These are phyloP conservation scores for Myriosclerotinia curreyana DNA, from an alignment of 2,329 filamentous ascomycete species.

Conservation along the genomic window DNA sequence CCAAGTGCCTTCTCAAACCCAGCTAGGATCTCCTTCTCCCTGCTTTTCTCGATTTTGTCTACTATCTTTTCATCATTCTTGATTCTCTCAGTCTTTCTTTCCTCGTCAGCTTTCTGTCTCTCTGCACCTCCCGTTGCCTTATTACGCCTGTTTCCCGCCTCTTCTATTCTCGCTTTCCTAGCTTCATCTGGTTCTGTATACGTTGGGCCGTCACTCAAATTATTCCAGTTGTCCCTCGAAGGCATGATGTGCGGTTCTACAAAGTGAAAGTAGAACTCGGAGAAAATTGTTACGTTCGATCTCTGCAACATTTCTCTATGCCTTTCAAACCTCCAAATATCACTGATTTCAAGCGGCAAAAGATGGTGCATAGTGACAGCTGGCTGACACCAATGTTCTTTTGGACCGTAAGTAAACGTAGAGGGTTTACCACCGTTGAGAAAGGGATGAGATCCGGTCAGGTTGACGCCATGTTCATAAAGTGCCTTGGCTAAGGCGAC, in stretches of 20 bases:
- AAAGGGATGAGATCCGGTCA: constrained; percentile 50
- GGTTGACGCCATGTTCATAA: constrained; percentile 46
- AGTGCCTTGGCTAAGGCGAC: constrained; percentile 48
- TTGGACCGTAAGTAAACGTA: constrained; percentile 41
- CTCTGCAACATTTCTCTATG: constrained; percentile 26
- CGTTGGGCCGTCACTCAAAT: constrained; percentile 49
- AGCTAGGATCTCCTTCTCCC: constrained; percentile 15
- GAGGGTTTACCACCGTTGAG: constrained; percentile 55
- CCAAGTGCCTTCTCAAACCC: not conserved
- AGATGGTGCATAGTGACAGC: constrained; percentile 58
- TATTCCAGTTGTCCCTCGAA: constrained; percentile 51
- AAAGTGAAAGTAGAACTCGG: constrained; percentile 50
- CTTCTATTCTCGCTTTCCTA: constrained; percentile 9
- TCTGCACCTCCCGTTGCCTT: not conserved
- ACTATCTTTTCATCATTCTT: not conserved
- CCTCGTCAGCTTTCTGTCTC: constrained; percentile 4
- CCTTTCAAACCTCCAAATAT: constrained; percentile 54
- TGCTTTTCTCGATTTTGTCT: constrained; percentile 5
- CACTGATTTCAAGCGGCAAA: constrained; percentile 50
- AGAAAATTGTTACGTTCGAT: constrained; percentile 22
- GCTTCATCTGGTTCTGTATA: constrained; percentile 35
- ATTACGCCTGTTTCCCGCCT: constrained; percentile 4
- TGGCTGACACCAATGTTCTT: constrained; percentile 54
- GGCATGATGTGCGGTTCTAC: constrained; percentile 46
- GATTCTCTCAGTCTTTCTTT: constrained; percentile 4